phyloP scores from a whole-genome alignment of 2,329 filamentous ascomycete genomes.

The Claviceps arundinis region DNA sequence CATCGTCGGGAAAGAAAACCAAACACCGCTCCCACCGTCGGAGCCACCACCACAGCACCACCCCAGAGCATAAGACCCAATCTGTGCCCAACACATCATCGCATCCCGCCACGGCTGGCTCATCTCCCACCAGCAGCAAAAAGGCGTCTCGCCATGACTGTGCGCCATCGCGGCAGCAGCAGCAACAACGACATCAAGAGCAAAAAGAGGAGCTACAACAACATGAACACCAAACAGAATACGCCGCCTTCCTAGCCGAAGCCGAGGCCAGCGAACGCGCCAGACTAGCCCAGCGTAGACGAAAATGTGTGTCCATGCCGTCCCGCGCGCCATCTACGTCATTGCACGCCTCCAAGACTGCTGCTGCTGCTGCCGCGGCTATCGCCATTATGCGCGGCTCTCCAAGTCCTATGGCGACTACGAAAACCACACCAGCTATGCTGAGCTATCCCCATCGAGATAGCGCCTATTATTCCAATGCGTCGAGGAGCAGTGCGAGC shows the following conservation, averaged over 20 bases:
- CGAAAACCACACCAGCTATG: background rate
- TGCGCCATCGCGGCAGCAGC: background rate
- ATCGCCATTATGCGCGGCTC: background rate
- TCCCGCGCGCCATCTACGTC: background rate
- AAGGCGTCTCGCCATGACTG: background rate
- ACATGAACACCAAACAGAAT: conserved; percentile 9
- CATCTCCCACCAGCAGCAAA: background rate
- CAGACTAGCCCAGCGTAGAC: background rate
- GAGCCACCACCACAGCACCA: no score
- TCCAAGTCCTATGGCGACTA: background rate
- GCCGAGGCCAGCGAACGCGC: conserved; percentile 8
- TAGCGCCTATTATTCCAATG: conserved; percentile 7
- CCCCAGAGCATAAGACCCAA: no score
- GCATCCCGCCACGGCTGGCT: no score
- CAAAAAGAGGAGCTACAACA: no score
- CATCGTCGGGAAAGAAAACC: background rate
- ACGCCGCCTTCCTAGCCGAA: conserved; percentile 12
- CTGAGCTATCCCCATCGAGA: background rate
- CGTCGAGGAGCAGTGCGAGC: conserved; percentile 4
- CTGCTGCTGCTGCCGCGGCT: background rate
- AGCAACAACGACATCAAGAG: background rate
- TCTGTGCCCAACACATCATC: background rate
- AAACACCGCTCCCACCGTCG: no score
- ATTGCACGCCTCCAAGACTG: background rate
- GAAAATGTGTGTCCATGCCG: background rate